A percentile compares a stretch with the other conserved stretches of the same genome.
These are phyloP conservation scores for Globisporangium echinulatum DNA, from an alignment of 352 stramenopile genomes.

Conservation along the genomic window DNA sequence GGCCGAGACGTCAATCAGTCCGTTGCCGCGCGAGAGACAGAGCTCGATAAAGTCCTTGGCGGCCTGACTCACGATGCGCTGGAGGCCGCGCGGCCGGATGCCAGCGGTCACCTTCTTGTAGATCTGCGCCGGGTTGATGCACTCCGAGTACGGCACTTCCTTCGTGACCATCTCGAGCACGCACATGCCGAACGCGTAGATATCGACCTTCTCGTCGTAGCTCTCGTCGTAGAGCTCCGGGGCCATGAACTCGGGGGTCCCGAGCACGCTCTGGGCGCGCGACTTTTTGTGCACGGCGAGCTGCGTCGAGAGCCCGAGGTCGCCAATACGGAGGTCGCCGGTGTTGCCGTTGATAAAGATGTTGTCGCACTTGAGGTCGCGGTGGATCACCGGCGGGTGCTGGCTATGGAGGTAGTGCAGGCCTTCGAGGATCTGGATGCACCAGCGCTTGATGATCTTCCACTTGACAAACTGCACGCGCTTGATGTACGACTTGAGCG, in stretches of 20 bases:
- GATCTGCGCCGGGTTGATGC: conserved; percentile 87
- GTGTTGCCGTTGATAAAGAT: conserved; percentile 99
- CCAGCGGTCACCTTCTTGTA: conserved; percentile 89
- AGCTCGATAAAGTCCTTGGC: conserved; percentile 82
- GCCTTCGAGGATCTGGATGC: conserved; percentile 95
- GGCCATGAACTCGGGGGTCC: conserved; percentile 99
- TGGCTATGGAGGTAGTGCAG: conserved; percentile 91
- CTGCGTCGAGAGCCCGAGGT: conserved; percentile 91
- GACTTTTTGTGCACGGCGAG: conserved; percentile 69
- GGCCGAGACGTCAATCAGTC: conserved; percentile 72
- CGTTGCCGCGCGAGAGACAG: conserved; percentile 75
- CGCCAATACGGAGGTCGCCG: conserved; percentile 96
- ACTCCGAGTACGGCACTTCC: conserved; percentile 97
- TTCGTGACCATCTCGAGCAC: conserved; percentile 99
- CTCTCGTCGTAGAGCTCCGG: conserved; percentile 98
- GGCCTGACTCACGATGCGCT: conserved; percentile 67
- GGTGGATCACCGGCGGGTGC: conserved; percentile 89
- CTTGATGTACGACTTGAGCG: conserved; percentile 95
- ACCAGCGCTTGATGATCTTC: conserved; percentile 98
- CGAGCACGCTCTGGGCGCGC: conserved; percentile 90
- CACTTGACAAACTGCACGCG: conserved; percentile 97
- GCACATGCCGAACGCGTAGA: conserved; percentile 99
- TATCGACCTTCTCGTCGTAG: conserved; percentile 96
- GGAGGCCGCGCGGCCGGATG: conserved; percentile 63
- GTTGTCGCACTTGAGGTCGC: conserved; percentile 94